phyloP scores from a whole-genome alignment of 2,329 filamentous ascomycete species.

The Hymenoscyphus salicellus region DNA sequence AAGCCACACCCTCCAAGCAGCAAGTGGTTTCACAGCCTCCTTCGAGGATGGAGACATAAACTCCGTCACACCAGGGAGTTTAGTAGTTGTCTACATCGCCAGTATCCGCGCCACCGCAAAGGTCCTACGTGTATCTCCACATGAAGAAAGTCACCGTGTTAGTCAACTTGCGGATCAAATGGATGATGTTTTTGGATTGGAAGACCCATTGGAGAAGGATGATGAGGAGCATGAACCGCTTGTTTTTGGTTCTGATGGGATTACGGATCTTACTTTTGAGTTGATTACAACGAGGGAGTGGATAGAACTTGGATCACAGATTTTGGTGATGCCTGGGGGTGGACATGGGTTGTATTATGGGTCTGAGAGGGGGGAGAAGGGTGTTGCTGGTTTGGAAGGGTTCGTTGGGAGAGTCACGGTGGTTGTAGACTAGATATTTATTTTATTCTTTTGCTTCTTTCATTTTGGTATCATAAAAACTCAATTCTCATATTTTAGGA shows the following conservation, averaged over 20 bases:
- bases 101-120: constrained; percentile 81
- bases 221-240: constrained; percentile 27
- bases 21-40: constrained; percentile 66
- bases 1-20: constrained; percentile 58
- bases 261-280: constrained; percentile 60
- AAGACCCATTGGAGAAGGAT: constrained; percentile 45
- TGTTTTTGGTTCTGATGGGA: constrained; percentile 40
- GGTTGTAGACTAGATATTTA: constrained; percentile 49
- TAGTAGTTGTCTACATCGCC: constrained; percentile 80
- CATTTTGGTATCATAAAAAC: background rate
- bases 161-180: constrained; percentile 6
- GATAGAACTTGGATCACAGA: constrained; percentile 67
- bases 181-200: constrained; percentile 57
- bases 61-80: constrained; percentile 61
- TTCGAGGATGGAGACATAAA: constrained; percentile 65
- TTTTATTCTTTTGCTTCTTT: background rate
- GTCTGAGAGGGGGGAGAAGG: constrained; percentile 52
- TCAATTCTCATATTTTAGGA: background rate
- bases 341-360: constrained; percentile 57
- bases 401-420: constrained; percentile 67
- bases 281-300: constrained; percentile 69
- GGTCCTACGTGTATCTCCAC: constrained; percentile 53
- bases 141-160: constrained; percentile 26
- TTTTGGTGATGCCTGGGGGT: constrained; percentile 70
- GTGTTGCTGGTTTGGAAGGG: constrained; percentile 62